Evolutionary conservation across 306 rosid species (phyloP), one percentile per base, ranked within the genome.

Genomic region (Ochetophila trinervis): DNA sequence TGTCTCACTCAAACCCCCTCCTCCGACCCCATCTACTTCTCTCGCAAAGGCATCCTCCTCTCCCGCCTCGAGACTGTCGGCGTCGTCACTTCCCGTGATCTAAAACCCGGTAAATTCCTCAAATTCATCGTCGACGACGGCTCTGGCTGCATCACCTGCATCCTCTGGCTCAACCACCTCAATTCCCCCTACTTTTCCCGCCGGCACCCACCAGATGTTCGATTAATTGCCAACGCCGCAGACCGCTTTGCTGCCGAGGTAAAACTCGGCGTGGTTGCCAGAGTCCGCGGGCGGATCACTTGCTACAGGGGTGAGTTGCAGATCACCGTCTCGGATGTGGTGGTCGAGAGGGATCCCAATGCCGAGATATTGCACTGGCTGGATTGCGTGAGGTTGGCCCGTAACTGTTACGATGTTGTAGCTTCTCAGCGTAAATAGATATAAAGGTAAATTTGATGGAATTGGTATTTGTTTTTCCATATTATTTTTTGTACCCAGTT

Each of bases 131-230:
- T 89, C 61, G 91, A 87, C 78, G 95, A 87, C 61, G 98, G 91
- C 70, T 85, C 96, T 4, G 90, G 71, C 10, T 73, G 80, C 77
- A 63, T 91, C 72, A 70, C 36, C 32, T 91, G 96, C 71, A 63
- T 91, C 55, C 90, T 91, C 36, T 92, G 95, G 96, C 98, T 87
- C 67, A 89, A 91, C 79, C 86, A 91, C 0, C 72, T 67, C 35
- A 24, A 66, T 1, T 87, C 95, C 5, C 80, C 88, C 17, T 81
- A 63, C 67, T 68, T 81, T 50, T 71, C 86, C 0, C 85, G 81
- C 22, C 83, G 77, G 3, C 71, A 58, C 83, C 80, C 88, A 0
- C 61, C 63, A 14, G 89, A 84, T 63, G 72, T 82, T 67, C 76
- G 69, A 1, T 60, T 80, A 6, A 68, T 84, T 21, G 87, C 87